Conservation (phyloP, 2,329 filamentous ascomycete genomes). For the Pseudogymnoascus sp. region DNA sequence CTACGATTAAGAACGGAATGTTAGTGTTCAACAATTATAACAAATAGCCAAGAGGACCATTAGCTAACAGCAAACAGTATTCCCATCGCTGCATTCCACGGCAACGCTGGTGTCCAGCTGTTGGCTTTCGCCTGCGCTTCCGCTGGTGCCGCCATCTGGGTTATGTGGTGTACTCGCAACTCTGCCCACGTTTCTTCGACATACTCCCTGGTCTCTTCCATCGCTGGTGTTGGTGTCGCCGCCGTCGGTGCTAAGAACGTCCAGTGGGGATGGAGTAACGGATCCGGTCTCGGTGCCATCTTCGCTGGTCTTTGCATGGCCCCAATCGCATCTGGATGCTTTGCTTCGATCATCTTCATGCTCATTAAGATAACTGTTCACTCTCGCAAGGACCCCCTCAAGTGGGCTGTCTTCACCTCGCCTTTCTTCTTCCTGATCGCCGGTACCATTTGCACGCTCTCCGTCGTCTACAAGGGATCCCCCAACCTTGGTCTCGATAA, state of each 20-base stretch:
- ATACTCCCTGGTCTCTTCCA: constrained; percentile 63
- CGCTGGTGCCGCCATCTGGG: constrained; percentile 62
- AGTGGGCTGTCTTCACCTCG: constrained; percentile 66
- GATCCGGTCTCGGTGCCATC: constrained; percentile 65
- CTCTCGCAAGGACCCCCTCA: constrained; percentile 63
- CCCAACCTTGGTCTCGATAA: constrained; percentile 59
- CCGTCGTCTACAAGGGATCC: constrained; percentile 76
- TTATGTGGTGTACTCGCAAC: constrained; percentile 74
- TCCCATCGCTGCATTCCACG: constrained; percentile 50
- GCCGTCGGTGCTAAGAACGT: constrained; percentile 56
- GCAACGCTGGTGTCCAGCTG: constrained; percentile 60
- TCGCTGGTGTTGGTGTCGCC: constrained; percentile 64
- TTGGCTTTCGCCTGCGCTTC: constrained; percentile 60
- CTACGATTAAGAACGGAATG: constrained; percentile 69
- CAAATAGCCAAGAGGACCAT: background rate
- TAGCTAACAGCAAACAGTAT: constrained; percentile 46
- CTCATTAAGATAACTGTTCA: constrained; percentile 68
- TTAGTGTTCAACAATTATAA: background rate
- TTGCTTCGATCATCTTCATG: constrained; percentile 64
- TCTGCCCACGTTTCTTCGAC: constrained; percentile 69
- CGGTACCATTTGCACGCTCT: constrained; percentile 66
- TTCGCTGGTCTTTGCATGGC: constrained; percentile 68
- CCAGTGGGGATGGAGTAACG: constrained; percentile 64
- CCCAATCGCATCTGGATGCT: constrained; percentile 58
- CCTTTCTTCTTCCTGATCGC: constrained; percentile 75